Evolutionary conservation across 768 basidiomycete genomes (phyloP).

Genomic region (Trametes sanguinea): DNA sequence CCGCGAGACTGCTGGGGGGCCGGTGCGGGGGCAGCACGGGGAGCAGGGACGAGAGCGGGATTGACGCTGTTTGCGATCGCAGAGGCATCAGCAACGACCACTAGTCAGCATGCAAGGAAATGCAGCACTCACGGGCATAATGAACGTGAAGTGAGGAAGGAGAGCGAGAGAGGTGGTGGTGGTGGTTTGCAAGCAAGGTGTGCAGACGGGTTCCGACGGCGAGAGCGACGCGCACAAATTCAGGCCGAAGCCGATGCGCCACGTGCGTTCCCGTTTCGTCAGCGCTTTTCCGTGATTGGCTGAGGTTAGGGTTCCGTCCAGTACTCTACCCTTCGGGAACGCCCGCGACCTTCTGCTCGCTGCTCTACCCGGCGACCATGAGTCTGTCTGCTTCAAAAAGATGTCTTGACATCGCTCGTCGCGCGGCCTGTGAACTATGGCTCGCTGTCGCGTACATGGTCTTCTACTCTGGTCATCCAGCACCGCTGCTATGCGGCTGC

Average conservation of each 20-base stretch:
- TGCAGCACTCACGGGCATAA: slow-evolving; percentile 51
- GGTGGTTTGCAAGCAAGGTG: slow-evolving; percentile 24
- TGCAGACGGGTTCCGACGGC: slow-evolving; percentile 20
- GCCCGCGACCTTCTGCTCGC: slow-evolving; percentile 7
- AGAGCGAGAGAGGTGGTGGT: slow-evolving; percentile 19
- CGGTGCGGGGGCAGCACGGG: slow-evolving; percentile 46
- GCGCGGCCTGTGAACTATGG: neutral
- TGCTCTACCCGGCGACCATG: slow-evolving; percentile 20
- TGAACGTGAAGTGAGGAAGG: slow-evolving; percentile 12
- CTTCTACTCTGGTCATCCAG: slow-evolving; percentile 10
- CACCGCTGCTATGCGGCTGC: slow-evolving; percentile 18
- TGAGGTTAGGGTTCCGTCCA: slow-evolving; percentile 1
- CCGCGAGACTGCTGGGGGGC: slow-evolving; percentile 47
- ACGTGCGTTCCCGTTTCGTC: slow-evolving; percentile 26
- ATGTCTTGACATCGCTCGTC: slow-evolving; percentile 21
- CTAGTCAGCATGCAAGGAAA: neutral
- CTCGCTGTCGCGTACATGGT: slow-evolving; percentile 14
- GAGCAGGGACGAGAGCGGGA: slow-evolving; percentile 67
- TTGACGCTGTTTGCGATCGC: slow-evolving; percentile 55
- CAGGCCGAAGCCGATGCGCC: slow-evolving; percentile 24
- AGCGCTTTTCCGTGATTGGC: slow-evolving; percentile 6
- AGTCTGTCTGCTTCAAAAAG: slow-evolving; percentile 8
- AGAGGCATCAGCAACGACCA: neutral
- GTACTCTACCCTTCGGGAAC: neutral
- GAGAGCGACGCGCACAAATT: slow-evolving; percentile 25